Percentiles rank a stretch among this genome's conserved stretches.
Conservation (phyloP, 2,329 filamentous ascomycete species). For the Alternaria sp. region DNA sequence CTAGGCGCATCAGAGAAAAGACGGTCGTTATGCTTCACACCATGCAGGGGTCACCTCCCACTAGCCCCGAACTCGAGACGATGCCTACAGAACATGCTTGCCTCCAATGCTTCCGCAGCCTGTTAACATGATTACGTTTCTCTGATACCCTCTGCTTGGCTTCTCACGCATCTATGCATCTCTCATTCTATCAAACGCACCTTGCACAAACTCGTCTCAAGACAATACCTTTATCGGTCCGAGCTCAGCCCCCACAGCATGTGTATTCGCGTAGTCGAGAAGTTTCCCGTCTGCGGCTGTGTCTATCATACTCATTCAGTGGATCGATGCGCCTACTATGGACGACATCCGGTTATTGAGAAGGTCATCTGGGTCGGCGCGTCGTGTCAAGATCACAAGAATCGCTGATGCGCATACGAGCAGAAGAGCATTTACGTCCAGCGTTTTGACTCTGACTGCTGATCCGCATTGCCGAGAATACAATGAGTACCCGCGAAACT, state of each 20-base stretch:
- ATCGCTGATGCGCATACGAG: background rate
- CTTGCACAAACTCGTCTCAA: background rate
- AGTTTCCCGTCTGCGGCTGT: slow-evolving; percentile 50
- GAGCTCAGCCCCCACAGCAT: slow-evolving; percentile 26
- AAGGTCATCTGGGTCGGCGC: slow-evolving; percentile 44
- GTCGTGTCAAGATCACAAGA: slow-evolving; percentile 33
- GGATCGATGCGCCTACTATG: slow-evolving; percentile 46
- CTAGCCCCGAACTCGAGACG: slow-evolving; percentile 5
- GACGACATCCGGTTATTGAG: slow-evolving; percentile 43
- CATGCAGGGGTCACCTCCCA: slow-evolving; percentile 4
- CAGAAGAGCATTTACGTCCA: background rate
- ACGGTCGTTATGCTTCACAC: background rate
- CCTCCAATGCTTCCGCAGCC: background rate
- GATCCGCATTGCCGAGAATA: background rate
- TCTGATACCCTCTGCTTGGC: background rate
- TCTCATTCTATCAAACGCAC: background rate
- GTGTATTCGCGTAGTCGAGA: slow-evolving; percentile 50
- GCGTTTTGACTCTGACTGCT: background rate
- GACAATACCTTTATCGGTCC: background rate
- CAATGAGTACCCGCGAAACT: background rate
- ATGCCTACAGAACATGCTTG: slow-evolving; percentile 1
- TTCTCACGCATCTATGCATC: background rate
- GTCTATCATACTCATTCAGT: slow-evolving; percentile 48
- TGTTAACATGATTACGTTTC: background rate
- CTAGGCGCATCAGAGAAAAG: background rate